Percentiles rank a stretch among this genome's conserved stretches.
Conservation (phyloP, 108 stramenopile genomes). For the Nannochloropsis salina region DNA sequence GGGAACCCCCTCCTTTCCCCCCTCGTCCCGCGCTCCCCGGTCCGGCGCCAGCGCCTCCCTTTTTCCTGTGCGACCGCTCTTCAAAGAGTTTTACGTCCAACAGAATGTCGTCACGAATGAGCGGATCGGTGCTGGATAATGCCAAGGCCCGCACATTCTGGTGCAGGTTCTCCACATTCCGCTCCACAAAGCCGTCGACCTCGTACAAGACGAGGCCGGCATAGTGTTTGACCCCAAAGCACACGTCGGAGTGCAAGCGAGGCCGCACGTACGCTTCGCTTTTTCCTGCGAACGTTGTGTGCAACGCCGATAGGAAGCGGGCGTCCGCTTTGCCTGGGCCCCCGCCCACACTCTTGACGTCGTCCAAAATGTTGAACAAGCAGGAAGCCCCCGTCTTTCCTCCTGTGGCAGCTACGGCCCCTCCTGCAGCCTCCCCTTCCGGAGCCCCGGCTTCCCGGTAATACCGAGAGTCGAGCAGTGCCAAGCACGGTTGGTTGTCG, state of each 20-base stretch:
- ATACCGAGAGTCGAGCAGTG: constrained; percentile 75
- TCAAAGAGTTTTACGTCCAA: not conserved
- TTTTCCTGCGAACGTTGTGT: constrained; percentile 16
- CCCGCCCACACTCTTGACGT: not conserved
- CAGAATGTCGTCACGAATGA: constrained; percentile 33
- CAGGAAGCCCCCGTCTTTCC: not conserved
- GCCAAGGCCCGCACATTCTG: constrained; percentile 61
- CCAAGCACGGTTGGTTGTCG: constrained; percentile 93
- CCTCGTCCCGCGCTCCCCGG: constrained; percentile 29
- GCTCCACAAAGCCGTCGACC: constrained; percentile 71
- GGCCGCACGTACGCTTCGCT: not conserved
- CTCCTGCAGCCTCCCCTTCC: constrained; percentile 52
- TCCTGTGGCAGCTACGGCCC: constrained; percentile 63
- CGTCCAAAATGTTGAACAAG: not conserved
- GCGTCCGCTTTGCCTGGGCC: constrained; percentile 20
- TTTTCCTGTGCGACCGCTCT: not conserved
- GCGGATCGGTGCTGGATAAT: constrained; percentile 23
- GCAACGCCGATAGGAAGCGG: constrained; percentile 1
- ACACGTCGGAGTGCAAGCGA: constrained; percentile 54
- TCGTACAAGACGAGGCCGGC: constrained; percentile 85
- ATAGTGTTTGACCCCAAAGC: constrained; percentile 84
- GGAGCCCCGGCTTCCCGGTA: constrained; percentile 54
- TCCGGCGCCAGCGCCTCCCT: not conserved
- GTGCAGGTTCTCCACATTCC: constrained; percentile 83
- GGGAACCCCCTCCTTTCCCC: constrained; percentile 32